phyloP scores from a whole-genome alignment of 176 grass and related monocot genomes.

The Sorghum bicolor region DNA sequence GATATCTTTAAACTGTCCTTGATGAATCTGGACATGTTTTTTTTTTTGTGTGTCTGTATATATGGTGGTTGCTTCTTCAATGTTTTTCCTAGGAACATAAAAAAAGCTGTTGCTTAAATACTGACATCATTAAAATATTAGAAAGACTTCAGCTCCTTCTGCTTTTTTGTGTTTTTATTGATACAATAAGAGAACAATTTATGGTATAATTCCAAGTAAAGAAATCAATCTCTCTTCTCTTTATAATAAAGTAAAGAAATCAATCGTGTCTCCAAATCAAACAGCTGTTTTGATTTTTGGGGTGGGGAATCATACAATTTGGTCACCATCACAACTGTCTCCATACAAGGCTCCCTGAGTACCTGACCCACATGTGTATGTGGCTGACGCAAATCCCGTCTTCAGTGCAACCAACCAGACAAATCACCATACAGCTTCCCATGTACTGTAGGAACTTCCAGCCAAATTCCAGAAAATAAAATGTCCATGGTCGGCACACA shows the following conservation, averaged over 20 bases:
- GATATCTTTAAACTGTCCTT: background rate
- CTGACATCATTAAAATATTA: background rate
- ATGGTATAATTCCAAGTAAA: conserved; percentile 14
- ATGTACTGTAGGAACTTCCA: background rate
- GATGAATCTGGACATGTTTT: conserved; percentile 17
- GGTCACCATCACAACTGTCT: conserved; percentile 6
- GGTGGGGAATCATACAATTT: background rate
- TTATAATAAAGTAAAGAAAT: conserved; percentile 21
- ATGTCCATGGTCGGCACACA: background rate
- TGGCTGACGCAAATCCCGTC: background rate
- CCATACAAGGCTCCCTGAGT: background rate
- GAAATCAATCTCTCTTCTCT: too few species aligned
- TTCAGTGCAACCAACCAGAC: background rate
- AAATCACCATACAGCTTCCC: conserved; percentile 1
- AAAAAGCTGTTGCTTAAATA: background rate
- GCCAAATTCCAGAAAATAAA: conserved; percentile 10
- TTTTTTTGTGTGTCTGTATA: background rate
- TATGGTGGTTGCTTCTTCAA: background rate
- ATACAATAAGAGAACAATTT: background rate
- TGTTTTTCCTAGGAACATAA: background rate
- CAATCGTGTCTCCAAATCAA: conserved; percentile 14
- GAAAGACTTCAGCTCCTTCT: background rate
- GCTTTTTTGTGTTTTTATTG: background rate
- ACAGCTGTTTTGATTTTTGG: background rate
- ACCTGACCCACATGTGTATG: background rate